phyloP scores from a whole-genome alignment of 805 yeast species.

The Pichia eremophila region DNA sequence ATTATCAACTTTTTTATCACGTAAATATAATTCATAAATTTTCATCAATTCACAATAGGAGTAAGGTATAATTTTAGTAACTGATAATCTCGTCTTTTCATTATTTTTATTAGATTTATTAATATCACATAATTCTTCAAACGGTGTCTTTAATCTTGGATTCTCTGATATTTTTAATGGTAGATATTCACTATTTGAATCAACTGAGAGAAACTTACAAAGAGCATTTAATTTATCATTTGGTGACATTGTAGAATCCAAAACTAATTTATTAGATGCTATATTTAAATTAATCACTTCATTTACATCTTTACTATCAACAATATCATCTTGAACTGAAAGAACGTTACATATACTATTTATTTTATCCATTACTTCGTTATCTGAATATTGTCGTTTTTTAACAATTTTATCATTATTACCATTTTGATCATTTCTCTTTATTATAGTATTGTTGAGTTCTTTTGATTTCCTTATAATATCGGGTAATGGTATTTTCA shows the following conservation, averaged over 20 bases:
- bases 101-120: not conserved
- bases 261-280: not conserved
- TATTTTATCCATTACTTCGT: not conserved
- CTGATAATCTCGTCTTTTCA: slow-evolving; percentile 35
- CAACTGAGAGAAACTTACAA: not conserved
- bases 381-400: not conserved
- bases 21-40: slow-evolving; percentile 41
- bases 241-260: not conserved
- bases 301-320: not conserved
- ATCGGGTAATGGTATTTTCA: not conserved
- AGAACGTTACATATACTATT: not conserved
- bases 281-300: not conserved
- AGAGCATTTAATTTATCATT: not conserved
- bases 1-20: slow-evolving; percentile 23
- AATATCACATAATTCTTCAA: slow-evolving; percentile 1
- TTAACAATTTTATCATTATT: not conserved
- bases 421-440: not conserved
- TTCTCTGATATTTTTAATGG: slow-evolving; percentile 2
- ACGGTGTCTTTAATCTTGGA: slow-evolving; percentile 4
- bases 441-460: not conserved
- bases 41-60: slow-evolving; percentile 63
- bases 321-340: not conserved
- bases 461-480: not conserved
- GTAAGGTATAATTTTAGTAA: slow-evolving; percentile 48
- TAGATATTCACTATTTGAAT: not conserved